These are phyloP conservation scores for Fusarium pseudonygamai DNA, from an alignment of 2,329 filamentous ascomycete species.

Conservation along the genomic window DNA sequence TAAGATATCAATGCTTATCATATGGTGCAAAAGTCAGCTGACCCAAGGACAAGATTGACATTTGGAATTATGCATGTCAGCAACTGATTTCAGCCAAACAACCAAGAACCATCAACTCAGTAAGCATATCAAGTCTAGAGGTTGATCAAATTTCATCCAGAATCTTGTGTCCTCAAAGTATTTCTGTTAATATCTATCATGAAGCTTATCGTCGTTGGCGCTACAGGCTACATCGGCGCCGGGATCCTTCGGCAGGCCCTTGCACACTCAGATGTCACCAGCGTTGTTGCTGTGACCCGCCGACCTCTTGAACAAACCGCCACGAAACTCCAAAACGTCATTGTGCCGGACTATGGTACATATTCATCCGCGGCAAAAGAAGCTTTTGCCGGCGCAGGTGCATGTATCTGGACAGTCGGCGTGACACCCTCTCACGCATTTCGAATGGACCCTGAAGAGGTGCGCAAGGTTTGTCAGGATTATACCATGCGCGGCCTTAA, in stretches of 20 bases:
- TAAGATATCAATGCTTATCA: background rate
- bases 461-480: background rate
- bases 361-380: background rate
- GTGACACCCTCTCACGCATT: background rate
- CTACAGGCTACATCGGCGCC: background rate
- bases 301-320: background rate
- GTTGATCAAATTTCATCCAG: background rate
- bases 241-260: background rate
- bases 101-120: background rate
- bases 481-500: background rate
- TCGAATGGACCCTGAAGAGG: background rate
- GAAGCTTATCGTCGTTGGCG: background rate
- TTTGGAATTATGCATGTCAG: background rate
- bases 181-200: fast-evolving
- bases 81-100: background rate
- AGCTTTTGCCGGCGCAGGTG: background rate
- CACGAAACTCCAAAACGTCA: background rate
- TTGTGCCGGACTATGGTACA: background rate
- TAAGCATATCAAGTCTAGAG: background rate
- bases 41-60: background rate
- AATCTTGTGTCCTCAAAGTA: background rate
- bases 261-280: background rate
- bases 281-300: background rate
- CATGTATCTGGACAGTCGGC: background rate
- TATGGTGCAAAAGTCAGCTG: background rate